Evolutionary conservation across 805 yeast genomes (phyloP).

Genomic region (Cyberlindnera maclurae): DNA sequence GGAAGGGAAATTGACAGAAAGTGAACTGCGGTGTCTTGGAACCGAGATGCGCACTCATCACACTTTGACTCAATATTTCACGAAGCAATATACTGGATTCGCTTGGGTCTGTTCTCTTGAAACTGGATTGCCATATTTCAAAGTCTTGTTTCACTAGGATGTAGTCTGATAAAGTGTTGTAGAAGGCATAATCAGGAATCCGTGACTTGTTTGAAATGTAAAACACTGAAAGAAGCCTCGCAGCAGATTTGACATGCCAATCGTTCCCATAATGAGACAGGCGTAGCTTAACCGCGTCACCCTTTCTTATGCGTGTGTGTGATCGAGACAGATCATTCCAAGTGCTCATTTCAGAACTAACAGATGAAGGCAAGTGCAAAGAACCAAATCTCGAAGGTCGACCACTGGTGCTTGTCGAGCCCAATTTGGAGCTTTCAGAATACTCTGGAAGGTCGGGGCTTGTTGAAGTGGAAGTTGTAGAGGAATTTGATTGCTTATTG

Average conservation of each 20-base stretch:
- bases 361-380: conserved; percentile 1
- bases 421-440: conserved; percentile 4
- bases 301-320: not conserved
- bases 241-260: conserved; percentile 75
- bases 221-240: conserved; percentile 47
- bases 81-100: conserved; percentile 5
- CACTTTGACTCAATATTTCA: conserved; percentile 9
- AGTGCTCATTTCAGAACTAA: conserved; percentile 1
- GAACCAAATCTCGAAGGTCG: not conserved
- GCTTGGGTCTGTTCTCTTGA: conserved; percentile 11
- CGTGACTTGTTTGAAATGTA: conserved; percentile 43
- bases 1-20: conserved; percentile 80
- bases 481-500: conserved; percentile 14
- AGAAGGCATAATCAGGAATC: conserved; percentile 35
- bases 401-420: not conserved
- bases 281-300: conserved; percentile 30
- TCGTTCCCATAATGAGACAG: conserved; percentile 64
- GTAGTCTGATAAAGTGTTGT: conserved; percentile 77
- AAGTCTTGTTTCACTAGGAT: conserved; percentile 74
- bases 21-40: conserved; percentile 31
- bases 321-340: conserved; percentile 4
- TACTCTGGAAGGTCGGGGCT: conserved; percentile 8
- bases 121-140: conserved; percentile 65
- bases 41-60: not conserved
- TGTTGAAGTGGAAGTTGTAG: not conserved